Evolutionary conservation across 768 basidiomycete species (phyloP), one percentile per base, ranked within the genome.

Genomic region (Phaeotremella fagi): DNA sequence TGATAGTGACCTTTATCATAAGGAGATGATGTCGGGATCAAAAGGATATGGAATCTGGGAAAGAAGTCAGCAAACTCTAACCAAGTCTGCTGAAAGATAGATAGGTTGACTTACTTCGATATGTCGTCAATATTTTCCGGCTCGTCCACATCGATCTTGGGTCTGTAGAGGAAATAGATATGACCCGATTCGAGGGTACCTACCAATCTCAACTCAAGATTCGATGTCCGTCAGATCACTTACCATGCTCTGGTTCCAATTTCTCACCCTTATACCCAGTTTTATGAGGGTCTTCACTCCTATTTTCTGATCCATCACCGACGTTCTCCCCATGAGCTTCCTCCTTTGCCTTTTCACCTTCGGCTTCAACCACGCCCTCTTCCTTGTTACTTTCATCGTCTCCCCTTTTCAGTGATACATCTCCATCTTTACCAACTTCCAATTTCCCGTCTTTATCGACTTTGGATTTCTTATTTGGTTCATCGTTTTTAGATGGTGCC

Each of bases 101-200:
- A n/a, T n/a, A n/a, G n/a, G n/a, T 27, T 24, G 42, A 59, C 60
- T 51, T 37, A 71, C 69, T 71, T 71, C n/a, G 66, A 68, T 15
- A 68, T 52, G 45, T 71, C 69, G 46, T 71, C 69, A 20, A 71
- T 49, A 0, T 54, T 55, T 12, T 68, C 57, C 3, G 59, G 57
- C 38, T 71, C 69, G 23, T 48, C 46, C 18, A 46, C 52, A 16
- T 71, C 69, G 37, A 71, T 58, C 43, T 71, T 71, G 4, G 69
- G 69, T n/a, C 69, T 54, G 50, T 71, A 71, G 16, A 71, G 52
- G 52, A 71, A 71, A 50, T 71, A 68, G 50, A 71, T 66, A 47
- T 71, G 69, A 7, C 69, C 69, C 3, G 51, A 50, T 45, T 71
- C 69, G 31, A 71, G 66, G 4, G 69, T 71, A 20, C 69, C 68